These are phyloP conservation scores for Kwoniella europaea DNA, from an alignment of 768 basidiomycete genomes.

Conservation along the genomic window DNA sequence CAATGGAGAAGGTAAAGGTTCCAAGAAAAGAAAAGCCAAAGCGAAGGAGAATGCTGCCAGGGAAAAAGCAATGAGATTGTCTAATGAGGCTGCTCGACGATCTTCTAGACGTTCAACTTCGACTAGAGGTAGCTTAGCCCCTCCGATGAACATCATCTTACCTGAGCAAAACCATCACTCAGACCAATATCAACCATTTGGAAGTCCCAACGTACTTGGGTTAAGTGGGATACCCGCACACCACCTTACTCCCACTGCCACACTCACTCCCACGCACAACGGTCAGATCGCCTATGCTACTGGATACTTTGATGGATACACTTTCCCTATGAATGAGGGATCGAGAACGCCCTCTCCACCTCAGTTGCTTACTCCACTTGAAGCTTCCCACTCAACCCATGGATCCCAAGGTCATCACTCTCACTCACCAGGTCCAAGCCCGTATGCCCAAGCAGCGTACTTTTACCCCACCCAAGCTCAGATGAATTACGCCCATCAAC, in stretches of 20 bases:
- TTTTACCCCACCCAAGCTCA: constrained; percentile 17
- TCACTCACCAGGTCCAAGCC: constrained; percentile 4
- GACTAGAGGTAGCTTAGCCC: not conserved
- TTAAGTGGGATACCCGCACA: constrained; percentile 6
- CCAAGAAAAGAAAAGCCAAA: constrained; percentile 21
- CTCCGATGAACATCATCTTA: constrained; percentile 12
- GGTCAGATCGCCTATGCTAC: constrained; percentile 1
- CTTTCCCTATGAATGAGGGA: constrained; percentile 9
- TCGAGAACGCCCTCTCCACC: constrained; percentile 15
- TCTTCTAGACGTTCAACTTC: not conserved
- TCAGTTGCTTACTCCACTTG: constrained; percentile 16
- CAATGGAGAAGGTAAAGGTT: constrained; percentile 21
- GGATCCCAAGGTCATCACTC: not conserved
- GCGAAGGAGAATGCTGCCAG: constrained; percentile 15
- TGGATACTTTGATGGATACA: constrained; percentile 16
- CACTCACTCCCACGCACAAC: not conserved
- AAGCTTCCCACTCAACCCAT: constrained; percentile 12
- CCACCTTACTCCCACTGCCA: constrained; percentile 7
- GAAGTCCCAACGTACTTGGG: constrained; percentile 13
- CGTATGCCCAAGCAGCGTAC: not conserved
- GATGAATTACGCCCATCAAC: constrained; percentile 19
- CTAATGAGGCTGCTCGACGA: constrained; percentile 14
- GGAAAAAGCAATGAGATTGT: constrained; percentile 18
- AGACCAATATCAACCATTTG: constrained; percentile 5
- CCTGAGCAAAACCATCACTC: constrained; percentile 10